Base-by-base conservation (phyloP, 1,284 basidiomycete genomes). In the Tetrapyrgos nigripes region DNA sequence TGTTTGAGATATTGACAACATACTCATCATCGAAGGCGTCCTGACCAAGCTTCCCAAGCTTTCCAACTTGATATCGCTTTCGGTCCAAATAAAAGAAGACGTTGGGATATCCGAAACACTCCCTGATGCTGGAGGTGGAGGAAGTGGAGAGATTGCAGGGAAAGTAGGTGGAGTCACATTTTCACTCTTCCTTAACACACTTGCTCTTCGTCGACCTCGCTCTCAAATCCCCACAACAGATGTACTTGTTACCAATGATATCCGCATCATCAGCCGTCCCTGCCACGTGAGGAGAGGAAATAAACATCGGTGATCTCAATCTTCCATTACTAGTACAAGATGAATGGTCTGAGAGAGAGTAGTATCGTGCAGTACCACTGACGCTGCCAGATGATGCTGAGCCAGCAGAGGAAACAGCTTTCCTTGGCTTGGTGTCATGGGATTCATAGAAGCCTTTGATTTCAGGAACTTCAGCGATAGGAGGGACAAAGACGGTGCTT, bases 401-500 rank as follows among this genome's bases (percentile, higher is more conserved):
- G n/a, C n/a, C n/a, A n/a, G n/a, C n/a, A n/a, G n/a, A n/a, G n/a
- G n/a, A n/a, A n/a, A n/a, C n/a, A n/a, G n/a, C n/a, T n/a, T n/a
- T n/a, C n/a, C n/a, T n/a, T 49, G 49, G 58, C 23, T 35, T 55
- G 57, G 33, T 53, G 48, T 19, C 55, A 51, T 60, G 55, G 8
- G 60, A 64, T 23, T 73, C 55, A 28, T 61, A 47, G 76, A 65
- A 1, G 78, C 81, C 27, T 74, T 73, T 53, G 80, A 69, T 58
- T 37, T 91, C 89, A 0, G 86, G 86, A 27, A 92, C 80, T 3
- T 80, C 79, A 52, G 84, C 80, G 23, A 91, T 70, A 0, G 90
- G 88, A 0, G 90, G 88, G 1, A 92, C 81, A 64, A 89, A 92
- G 29, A 88, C 82, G 1, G 89, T 90, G 3, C 86, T 88, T 2